phyloP scores from a whole-genome alignment of 2,329 filamentous ascomycete species.

The Epichloe baconii region DNA sequence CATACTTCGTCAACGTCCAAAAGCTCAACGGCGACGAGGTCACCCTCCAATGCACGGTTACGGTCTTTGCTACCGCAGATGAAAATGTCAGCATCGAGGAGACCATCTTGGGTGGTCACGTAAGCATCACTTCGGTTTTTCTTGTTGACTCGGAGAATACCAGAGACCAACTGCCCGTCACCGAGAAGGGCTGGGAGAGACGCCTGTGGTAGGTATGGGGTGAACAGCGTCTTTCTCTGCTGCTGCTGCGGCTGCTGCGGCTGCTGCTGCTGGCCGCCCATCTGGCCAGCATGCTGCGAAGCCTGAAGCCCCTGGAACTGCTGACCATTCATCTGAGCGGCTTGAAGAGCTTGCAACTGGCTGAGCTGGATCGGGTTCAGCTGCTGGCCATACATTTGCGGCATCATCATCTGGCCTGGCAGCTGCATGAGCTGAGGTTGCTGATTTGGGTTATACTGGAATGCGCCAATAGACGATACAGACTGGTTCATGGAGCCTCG shows the following conservation, averaged over 20 bases:
- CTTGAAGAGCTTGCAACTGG: slow-evolving; percentile 85
- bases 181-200: slow-evolving; percentile 80
- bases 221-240: slow-evolving; percentile 96
- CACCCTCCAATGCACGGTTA: slow-evolving; percentile 90
- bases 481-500: slow-evolving; percentile 81
- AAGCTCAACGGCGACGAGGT: slow-evolving; percentile 88
- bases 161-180: slow-evolving; percentile 88
- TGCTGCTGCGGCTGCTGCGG: slow-evolving; percentile 84
- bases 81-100: slow-evolving; percentile 94
- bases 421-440: slow-evolving; percentile 70
- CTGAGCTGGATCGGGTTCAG: slow-evolving; percentile 78
- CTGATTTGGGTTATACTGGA: slow-evolving; percentile 73
- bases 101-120: slow-evolving; percentile 77
- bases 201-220: slow-evolving; percentile 90
- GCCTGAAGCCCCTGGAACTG: slow-evolving; percentile 53
- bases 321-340: slow-evolving; percentile 70
- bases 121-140: slow-evolving; percentile 99
- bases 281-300: slow-evolving; percentile 59
- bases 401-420: slow-evolving; percentile 75
- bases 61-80: slow-evolving; percentile 99
- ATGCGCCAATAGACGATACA: slow-evolving; percentile 68
- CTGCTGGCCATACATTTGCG: slow-evolving; percentile 78
- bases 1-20: slow-evolving; percentile 97
- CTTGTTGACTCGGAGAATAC: slow-evolving; percentile 96
- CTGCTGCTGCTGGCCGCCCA: slow-evolving; percentile 52